phyloP scores from a whole-genome alignment of 306 rosid genomes.

The Clitoria ternatea region DNA sequence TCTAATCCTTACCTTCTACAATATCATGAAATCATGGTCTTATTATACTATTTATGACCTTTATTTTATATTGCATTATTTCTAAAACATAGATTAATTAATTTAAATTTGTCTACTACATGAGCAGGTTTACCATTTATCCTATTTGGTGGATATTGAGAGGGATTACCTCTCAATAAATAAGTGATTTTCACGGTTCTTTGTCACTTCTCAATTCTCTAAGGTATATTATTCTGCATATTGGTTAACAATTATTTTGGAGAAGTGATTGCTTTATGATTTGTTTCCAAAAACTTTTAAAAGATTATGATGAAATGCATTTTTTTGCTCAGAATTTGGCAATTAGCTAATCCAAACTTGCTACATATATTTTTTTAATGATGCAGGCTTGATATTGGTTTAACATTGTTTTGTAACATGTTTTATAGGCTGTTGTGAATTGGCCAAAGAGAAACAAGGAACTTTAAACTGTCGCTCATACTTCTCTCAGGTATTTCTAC shows the following conservation, averaged over 20 bases:
- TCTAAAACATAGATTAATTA: slow-evolving; percentile 7
- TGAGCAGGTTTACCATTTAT: slow-evolving; percentile 72
- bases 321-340: background rate
- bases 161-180: slow-evolving; percentile 75
- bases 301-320: background rate
- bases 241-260: background rate
- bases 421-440: slow-evolving; percentile 67
- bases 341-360: background rate
- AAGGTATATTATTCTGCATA: slow-evolving; percentile 49
- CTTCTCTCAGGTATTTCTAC: slow-evolving; percentile 77
- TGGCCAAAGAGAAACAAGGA: slow-evolving; percentile 89
- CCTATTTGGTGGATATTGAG: slow-evolving; percentile 65
- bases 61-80: background rate
- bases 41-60: no score
- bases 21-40: no score
- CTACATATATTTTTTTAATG: background rate
- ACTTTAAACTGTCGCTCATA: slow-evolving; percentile 71
- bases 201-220: slow-evolving; percentile 73
- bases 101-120: slow-evolving; percentile 16
- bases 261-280: background rate
- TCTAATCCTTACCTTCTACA: no score
- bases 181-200: slow-evolving; percentile 85
- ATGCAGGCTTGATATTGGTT: slow-evolving; percentile 11
- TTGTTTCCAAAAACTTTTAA: background rate
- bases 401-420: slow-evolving; percentile 23